These are phyloP conservation scores for Hypericum perforatum DNA, from an alignment of 345 rosid species.

Conservation along the genomic window DNA sequence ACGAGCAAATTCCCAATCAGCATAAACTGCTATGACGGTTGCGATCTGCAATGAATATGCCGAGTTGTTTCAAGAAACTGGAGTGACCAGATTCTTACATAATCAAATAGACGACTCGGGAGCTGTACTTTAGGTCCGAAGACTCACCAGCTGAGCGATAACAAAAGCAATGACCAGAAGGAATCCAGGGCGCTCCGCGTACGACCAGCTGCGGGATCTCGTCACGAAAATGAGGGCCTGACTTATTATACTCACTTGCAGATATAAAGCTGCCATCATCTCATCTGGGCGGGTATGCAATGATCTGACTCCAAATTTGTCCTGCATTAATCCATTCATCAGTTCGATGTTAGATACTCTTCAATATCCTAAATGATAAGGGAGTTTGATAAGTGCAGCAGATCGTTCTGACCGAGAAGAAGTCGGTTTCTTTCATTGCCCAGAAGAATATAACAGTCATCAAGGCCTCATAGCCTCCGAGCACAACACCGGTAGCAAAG, in stretches of 20 bases:
- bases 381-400: neutral
- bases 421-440: slow-evolving; percentile 58
- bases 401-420: slow-evolving; percentile 50
- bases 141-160: slow-evolving; percentile 64
- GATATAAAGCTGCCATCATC: slow-evolving; percentile 76
- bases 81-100: neutral
- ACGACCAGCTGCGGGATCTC: slow-evolving; percentile 89
- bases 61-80: neutral
- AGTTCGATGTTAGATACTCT: too few species aligned
- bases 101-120: neutral
- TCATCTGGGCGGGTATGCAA: slow-evolving; percentile 19
- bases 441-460: slow-evolving; percentile 81
- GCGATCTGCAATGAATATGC: slow-evolving; percentile 35
- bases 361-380: too few species aligned
- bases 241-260: slow-evolving; percentile 84
- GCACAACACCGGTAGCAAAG: slow-evolving; percentile 67
- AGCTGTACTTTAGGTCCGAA: neutral
- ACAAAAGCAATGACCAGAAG: slow-evolving; percentile 51
- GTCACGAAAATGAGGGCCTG: slow-evolving; percentile 89
- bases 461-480: slow-evolving; percentile 76
- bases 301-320: slow-evolving; percentile 44
- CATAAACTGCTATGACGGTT: slow-evolving; percentile 71
- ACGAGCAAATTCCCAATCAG: slow-evolving; percentile 63
- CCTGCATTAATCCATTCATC: slow-evolving; percentile 23
- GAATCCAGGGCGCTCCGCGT: slow-evolving; percentile 62